phyloP scores from a whole-genome alignment of 805 yeast genomes.

The Suhomyces canberraensis region DNA sequence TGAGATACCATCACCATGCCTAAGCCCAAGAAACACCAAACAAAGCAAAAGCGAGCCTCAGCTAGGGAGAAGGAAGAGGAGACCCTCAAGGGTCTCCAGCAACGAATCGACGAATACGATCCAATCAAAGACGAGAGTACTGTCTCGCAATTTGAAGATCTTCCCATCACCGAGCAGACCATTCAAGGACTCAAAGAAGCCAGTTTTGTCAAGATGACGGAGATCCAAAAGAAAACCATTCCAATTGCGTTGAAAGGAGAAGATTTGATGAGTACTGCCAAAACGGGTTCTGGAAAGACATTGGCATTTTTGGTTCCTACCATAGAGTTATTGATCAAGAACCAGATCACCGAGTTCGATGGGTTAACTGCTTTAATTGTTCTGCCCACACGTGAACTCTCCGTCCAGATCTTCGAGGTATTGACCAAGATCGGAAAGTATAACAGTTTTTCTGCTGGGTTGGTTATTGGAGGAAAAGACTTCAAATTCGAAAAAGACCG shows the following conservation, averaged over 20 bases:
- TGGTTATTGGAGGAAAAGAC: conserved; percentile 93
- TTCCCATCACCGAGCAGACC: conserved; percentile 70
- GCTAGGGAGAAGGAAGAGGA: conserved; percentile 31
- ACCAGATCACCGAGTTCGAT: conserved; percentile 76
- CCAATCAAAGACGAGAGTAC: conserved; percentile 26
- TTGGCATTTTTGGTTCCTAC: conserved; percentile 82
- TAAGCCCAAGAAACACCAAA: conserved; percentile 12
- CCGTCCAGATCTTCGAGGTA: conserved; percentile 88
- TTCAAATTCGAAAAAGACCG: conserved; percentile 78
- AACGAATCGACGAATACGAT: conserved; percentile 54
- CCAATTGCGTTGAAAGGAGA: conserved; percentile 71
- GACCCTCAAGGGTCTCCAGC: conserved; percentile 42
- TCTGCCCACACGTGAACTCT: conserved; percentile 91
- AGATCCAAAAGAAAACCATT: conserved; percentile 78
- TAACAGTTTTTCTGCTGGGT: conserved; percentile 78
- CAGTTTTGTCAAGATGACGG: conserved; percentile 79
- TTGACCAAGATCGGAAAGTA: conserved; percentile 74
- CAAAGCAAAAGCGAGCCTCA: conserved; percentile 13
- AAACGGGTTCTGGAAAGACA: conserved; percentile 90
- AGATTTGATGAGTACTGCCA: conserved; percentile 85
- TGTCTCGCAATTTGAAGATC: conserved; percentile 58
- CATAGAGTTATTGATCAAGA: conserved; percentile 63
- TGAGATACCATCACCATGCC: too few relatives aligned
- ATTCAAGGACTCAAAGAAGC: conserved; percentile 71
- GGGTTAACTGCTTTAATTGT: conserved; percentile 87